Conservation (phyloP, 1,284 basidiomycete species). For the Malassezia nana region DNA sequence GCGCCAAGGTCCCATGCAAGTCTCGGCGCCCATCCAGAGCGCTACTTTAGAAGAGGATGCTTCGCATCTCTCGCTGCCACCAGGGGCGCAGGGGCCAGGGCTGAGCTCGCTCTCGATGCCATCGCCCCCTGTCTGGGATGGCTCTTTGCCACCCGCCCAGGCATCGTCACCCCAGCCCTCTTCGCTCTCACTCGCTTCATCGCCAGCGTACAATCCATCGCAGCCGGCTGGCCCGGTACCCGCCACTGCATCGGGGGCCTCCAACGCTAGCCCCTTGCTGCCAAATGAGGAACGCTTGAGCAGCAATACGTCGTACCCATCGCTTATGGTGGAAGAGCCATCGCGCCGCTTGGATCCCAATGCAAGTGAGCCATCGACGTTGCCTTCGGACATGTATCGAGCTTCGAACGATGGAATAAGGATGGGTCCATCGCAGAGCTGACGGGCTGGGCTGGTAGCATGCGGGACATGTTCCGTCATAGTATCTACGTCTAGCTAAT, state of each 20-base stretch:
- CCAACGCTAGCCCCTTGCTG: neutral
- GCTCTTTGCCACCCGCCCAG: neutral
- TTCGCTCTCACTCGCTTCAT: neutral
- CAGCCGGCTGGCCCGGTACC: neutral
- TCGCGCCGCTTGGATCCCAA: neutral
- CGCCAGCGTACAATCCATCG: neutral
- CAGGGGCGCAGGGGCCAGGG: neutral
- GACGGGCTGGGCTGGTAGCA: neutral
- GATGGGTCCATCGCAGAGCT: neutral
- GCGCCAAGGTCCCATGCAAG: neutral
- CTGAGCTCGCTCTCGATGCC: neutral
- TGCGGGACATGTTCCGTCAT: neutral
- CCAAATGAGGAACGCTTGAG: neutral
- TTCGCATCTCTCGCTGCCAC: neutral
- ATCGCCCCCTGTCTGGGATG: neutral
- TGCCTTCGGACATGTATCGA: neutral
- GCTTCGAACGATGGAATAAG: neutral
- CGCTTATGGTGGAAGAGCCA: neutral
- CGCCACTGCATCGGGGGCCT: too few relatives aligned
- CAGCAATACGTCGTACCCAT: neutral
- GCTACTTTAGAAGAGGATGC: neutral
- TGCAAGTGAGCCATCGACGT: neutral
- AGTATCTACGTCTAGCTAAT: constrained; percentile 15
- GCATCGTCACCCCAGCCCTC: neutral
- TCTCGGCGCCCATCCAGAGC: constrained; percentile 4